phyloP scores from a whole-genome alignment of 805 yeast genomes.

The Starmerella sp. region DNA sequence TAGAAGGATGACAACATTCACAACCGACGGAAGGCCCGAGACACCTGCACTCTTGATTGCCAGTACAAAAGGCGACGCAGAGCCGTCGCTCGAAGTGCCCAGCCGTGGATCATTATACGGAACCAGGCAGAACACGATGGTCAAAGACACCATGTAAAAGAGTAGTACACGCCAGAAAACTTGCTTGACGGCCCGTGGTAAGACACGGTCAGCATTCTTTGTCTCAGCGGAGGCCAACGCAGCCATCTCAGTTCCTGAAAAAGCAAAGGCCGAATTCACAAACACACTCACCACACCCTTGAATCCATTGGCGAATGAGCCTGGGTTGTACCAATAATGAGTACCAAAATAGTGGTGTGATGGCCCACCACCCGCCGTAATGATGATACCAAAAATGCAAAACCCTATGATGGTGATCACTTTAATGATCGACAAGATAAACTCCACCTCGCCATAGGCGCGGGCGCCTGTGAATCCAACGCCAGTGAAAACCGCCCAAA shows the following conservation, averaged over 20 bases:
- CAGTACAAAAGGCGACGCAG: constrained; percentile 61
- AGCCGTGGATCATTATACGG: constrained; percentile 46
- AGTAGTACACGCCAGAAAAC: constrained; percentile 71
- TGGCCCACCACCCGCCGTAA: constrained; percentile 52
- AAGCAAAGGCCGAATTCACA: constrained; percentile 58
- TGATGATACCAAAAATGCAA: constrained; percentile 44
- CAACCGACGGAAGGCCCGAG: constrained; percentile 52
- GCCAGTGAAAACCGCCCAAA: constrained; percentile 37
- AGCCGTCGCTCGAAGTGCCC: constrained; percentile 42
- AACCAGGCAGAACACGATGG: constrained; percentile 56
- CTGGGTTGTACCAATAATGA: constrained; percentile 52
- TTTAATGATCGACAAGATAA: constrained; percentile 43
- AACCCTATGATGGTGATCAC: constrained; percentile 46
- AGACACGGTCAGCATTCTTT: constrained; percentile 50
- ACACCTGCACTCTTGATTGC: constrained; percentile 56
- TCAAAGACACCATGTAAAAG: constrained; percentile 53
- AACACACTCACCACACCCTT: constrained; percentile 56
- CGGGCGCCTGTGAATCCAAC: constrained; percentile 42
- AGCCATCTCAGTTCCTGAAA: constrained; percentile 62
- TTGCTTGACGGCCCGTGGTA: constrained; percentile 68
- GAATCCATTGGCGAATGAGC: constrained; percentile 49
- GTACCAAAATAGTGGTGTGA: constrained; percentile 45
- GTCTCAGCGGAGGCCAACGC: constrained; percentile 72
- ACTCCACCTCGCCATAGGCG: constrained; percentile 54
- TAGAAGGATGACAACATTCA: constrained; percentile 57